Evolutionary conservation across 768 basidiomycete genomes (phyloP).

Genomic region (Leucocoprinus birnbaumii): DNA sequence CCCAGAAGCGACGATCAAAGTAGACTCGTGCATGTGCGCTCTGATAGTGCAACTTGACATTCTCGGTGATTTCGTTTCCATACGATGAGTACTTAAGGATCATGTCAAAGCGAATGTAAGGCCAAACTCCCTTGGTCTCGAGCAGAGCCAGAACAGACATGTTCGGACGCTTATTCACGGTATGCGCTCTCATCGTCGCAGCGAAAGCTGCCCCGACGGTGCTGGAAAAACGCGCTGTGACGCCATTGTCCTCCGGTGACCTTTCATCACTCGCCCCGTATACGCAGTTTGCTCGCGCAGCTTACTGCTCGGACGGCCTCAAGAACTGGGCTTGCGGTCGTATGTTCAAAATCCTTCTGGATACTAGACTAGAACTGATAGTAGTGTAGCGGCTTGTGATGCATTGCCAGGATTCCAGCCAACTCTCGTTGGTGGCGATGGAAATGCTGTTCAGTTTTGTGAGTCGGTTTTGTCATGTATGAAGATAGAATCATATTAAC

Average conservation of each 20-base stretch:
- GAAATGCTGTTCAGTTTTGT: conserved; percentile 47
- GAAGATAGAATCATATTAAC: background rate
- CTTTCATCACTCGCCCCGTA: conserved; percentile 41
- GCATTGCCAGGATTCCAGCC: conserved; percentile 38
- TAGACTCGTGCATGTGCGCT: too few relatives aligned
- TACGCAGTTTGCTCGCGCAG: conserved; percentile 51
- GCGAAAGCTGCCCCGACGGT: conserved; percentile 14
- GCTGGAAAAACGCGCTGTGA: conserved; percentile 20
- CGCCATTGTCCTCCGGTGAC: conserved; percentile 25
- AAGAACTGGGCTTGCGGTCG: conserved; percentile 44
- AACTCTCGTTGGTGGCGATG: conserved; percentile 48
- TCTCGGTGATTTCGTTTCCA: background rate
- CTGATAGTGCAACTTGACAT: background rate
- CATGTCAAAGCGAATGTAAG: background rate
- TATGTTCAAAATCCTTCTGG: conserved; percentile 16
- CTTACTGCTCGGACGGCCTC: conserved; percentile 44
- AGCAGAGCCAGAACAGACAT: background rate
- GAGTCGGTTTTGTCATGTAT: conserved; percentile 10
- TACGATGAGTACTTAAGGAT: conserved; percentile 1
- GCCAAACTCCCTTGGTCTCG: background rate
- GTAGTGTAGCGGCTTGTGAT: conserved; percentile 33
- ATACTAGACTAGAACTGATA: background rate
- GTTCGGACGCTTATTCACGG: background rate
- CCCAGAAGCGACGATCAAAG: conserved; percentile 2
- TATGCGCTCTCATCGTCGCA: conserved; percentile 2